Conservation (phyloP, 129 eudicot genomes). For the Flaveria trinervia region DNA sequence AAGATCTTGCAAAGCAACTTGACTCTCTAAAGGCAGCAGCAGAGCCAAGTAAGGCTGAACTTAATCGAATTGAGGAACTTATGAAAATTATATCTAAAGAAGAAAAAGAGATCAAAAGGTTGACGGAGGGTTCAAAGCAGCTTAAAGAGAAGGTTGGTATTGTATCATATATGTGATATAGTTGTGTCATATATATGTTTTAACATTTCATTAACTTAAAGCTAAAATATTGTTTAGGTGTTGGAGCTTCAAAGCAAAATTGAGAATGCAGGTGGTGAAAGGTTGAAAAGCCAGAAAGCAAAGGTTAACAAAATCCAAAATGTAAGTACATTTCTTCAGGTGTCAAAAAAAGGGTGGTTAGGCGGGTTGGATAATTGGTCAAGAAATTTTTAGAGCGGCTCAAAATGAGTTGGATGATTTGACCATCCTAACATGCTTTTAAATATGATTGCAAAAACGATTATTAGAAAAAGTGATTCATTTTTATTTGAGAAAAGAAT, state of each 20-base stretch:
- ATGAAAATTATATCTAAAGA: constrained; percentile 46
- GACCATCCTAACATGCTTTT: neutral
- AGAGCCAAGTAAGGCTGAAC: constrained; percentile 67
- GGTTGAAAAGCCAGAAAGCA: constrained; percentile 66
- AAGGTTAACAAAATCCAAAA: constrained; percentile 77
- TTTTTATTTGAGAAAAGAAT: no score
- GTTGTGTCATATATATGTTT: neutral
- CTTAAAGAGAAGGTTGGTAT: constrained; percentile 74
- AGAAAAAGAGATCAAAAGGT: constrained; percentile 71
- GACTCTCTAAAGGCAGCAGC: constrained; percentile 68
- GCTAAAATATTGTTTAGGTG: constrained; percentile 44
- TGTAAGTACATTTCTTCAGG: constrained; percentile 48
- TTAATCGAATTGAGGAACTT: constrained; percentile 58
- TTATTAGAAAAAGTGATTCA: neutral
- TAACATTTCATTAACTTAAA: constrained; percentile 13
- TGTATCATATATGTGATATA: neutral
- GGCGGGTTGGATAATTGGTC: neutral
- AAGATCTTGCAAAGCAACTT: constrained; percentile 76
- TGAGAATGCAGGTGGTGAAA: constrained; percentile 97
- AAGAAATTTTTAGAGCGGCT: neutral
- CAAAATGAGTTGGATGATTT: neutral
- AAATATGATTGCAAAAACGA: neutral
- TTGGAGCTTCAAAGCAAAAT: constrained; percentile 82
- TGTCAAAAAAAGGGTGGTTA: neutral
- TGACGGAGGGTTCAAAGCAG: constrained; percentile 67